A percentile compares a stretch with the other conserved stretches of the same genome.
phyloP scores from a whole-genome alignment of 2,329 filamentous ascomycete species.

The Aspergillus jensenii region DNA sequence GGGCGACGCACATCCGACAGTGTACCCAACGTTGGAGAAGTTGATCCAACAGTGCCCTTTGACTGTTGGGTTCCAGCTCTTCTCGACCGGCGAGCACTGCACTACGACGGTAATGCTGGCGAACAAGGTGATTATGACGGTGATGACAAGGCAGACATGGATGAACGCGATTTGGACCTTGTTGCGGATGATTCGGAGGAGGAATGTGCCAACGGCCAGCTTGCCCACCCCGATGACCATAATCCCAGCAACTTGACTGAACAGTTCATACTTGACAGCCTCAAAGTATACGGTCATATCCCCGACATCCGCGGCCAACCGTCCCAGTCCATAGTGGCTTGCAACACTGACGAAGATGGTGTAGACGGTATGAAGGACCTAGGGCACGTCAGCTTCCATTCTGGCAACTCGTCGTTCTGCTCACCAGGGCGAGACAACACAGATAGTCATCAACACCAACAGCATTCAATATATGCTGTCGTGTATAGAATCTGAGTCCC shows the following conservation, averaged over 20 bases:
- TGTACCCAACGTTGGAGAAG: conserved; percentile 24
- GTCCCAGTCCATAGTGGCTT: conserved; percentile 17
- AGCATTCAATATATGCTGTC: conserved; percentile 19
- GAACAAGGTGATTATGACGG: conserved; percentile 18
- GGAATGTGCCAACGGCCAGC: conserved; percentile 19
- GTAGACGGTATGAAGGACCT: conserved; percentile 21
- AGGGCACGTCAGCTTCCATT: not conserved
- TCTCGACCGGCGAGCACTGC: conserved; percentile 8
- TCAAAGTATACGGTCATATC: conserved; percentile 18
- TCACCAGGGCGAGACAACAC: conserved; percentile 6
- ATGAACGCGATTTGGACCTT: conserved; percentile 23
- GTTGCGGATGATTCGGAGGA: conserved; percentile 23
- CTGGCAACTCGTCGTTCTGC: not conserved
- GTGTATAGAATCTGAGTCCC: conserved; percentile 17
- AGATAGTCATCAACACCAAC: conserved; percentile 22
- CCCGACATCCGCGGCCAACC: conserved; percentile 14
- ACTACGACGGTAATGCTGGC: conserved; percentile 20
- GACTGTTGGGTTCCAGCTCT: conserved; percentile 17
- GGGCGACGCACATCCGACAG: conserved; percentile 21
- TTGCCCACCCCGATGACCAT: conserved; percentile 25
- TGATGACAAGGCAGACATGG: conserved; percentile 16
- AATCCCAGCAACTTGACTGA: conserved; percentile 23
- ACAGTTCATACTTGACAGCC: conserved; percentile 24
- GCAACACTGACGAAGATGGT: conserved; percentile 18
- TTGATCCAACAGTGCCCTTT: conserved; percentile 22